Percentiles rank a stretch among this genome's conserved stretches.
Evolutionary conservation across 1,284 basidiomycete genomes (phyloP).

Genomic region (Heterobasidion parviporum): DNA sequence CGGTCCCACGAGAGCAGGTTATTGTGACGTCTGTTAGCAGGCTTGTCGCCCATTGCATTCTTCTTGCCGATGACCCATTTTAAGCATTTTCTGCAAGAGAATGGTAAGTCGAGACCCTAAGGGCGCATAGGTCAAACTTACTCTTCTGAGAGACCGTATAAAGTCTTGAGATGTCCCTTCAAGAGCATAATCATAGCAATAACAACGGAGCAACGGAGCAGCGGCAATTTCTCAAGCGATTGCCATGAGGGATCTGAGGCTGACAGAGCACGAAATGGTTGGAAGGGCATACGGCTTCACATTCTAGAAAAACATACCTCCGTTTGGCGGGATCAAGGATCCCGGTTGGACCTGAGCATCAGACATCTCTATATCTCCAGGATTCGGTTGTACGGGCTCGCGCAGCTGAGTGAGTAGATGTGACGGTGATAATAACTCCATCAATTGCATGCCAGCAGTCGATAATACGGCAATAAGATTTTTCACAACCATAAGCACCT

Average conservation of each 20-base stretch:
- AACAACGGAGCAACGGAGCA: slow-evolving; percentile 62
- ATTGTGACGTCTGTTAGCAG: slow-evolving; percentile 58
- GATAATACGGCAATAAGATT: slow-evolving; percentile 77
- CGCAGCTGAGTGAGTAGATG: slow-evolving; percentile 59
- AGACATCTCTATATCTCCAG: not conserved
- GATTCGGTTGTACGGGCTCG: slow-evolving; percentile 12
- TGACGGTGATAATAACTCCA: slow-evolving; percentile 59
- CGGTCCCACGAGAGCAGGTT: slow-evolving; percentile 63
- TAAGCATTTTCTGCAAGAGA: slow-evolving; percentile 65
- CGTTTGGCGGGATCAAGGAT: not conserved
- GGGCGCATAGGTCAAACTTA: slow-evolving; percentile 29
- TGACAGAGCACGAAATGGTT: slow-evolving; percentile 2
- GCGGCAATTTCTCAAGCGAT: slow-evolving; percentile 27
- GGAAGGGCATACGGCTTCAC: not conserved
- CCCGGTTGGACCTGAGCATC: not conserved
- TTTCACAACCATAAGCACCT: slow-evolving; percentile 80
- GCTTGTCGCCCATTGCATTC: slow-evolving; percentile 73
- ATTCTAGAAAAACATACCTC: not conserved
- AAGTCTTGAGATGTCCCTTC: slow-evolving; percentile 72
- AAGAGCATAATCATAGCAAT: slow-evolving; percentile 78
- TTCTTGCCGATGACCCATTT: slow-evolving; percentile 85
- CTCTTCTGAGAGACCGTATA: slow-evolving; percentile 86
- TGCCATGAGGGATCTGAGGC: slow-evolving; percentile 9
- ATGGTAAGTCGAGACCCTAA: slow-evolving; percentile 5
- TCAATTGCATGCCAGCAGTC: slow-evolving; percentile 76